phyloP scores from a whole-genome alignment of 2,329 filamentous ascomycete species.

The Scleromitrula shiraiana region DNA sequence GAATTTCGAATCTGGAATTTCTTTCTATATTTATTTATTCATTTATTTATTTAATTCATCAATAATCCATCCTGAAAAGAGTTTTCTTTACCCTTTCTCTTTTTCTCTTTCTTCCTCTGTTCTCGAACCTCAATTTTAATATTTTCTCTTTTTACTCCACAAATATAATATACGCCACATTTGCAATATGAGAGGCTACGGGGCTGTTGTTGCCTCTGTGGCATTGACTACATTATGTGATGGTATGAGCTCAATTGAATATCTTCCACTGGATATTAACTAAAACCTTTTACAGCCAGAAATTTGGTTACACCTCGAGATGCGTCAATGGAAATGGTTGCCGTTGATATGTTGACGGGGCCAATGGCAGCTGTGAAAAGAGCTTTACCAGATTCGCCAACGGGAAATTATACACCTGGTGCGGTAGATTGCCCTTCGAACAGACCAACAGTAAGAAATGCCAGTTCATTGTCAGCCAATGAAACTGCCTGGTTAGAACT shows the following conservation, averaged over 20 bases:
- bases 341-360: conserved; percentile 20
- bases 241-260: background rate
- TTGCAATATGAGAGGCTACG: conserved; percentile 5
- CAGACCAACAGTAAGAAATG: conserved; percentile 61
- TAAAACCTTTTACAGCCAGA: background rate
- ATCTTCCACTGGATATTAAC: background rate
- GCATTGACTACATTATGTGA: conserved; percentile 6
- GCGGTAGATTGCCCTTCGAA: conserved; percentile 59
- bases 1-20: too few relatives aligned
- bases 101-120: background rate
- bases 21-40: background rate
- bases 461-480: conserved; percentile 52
- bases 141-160: background rate
- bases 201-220: background rate
- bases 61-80: too few relatives aligned
- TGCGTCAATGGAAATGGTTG: conserved; percentile 18
- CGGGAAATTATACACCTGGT: conserved; percentile 65
- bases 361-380: conserved; percentile 19
- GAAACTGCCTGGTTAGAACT: conserved; percentile 68
- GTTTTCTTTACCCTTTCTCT: background rate
- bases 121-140: background rate
- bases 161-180: too few relatives aligned
- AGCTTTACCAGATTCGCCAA: conserved; percentile 28
- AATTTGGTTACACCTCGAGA: conserved; percentile 16
- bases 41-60: background rate